A percentile compares a stretch with the other conserved stretches of the same genome.
phyloP scores from a whole-genome alignment of 805 yeast genomes.

The Soucietia sequanensis region DNA sequence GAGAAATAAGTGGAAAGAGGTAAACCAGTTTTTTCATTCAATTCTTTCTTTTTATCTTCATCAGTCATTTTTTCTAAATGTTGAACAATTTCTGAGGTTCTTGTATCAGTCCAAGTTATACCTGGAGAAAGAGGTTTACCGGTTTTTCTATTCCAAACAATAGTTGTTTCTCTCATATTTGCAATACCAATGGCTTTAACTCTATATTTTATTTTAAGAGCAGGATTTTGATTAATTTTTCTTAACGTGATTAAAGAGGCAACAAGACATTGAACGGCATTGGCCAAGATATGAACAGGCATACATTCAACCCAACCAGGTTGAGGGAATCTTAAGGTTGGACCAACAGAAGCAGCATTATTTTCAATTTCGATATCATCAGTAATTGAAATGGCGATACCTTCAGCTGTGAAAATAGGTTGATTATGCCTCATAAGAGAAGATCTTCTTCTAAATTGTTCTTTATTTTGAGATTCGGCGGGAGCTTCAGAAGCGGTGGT shows the following conservation, averaged over 20 bases:
- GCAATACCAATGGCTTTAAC: conserved; percentile 84
- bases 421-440: conserved; percentile 46
- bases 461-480: conserved; percentile 39
- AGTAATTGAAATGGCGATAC: conserved; percentile 62
- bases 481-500: conserved; percentile 64
- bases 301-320: conserved; percentile 96
- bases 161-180: conserved; percentile 93
- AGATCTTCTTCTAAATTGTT: conserved; percentile 44
- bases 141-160: conserved; percentile 81
- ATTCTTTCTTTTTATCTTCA: conserved; percentile 52
- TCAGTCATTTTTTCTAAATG: conserved; percentile 55
- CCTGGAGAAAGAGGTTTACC: conserved; percentile 85
- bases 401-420: conserved; percentile 71
- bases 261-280: conserved; percentile 77
- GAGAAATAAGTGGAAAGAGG: conserved; percentile 91
- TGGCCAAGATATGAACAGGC: conserved; percentile 77
- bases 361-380: conserved; percentile 65
- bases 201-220: conserved; percentile 52
- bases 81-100: conserved; percentile 72
- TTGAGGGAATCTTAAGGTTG: conserved; percentile 73
- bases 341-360: conserved; percentile 49
- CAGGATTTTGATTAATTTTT: conserved; percentile 52
- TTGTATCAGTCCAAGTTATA: conserved; percentile 94
- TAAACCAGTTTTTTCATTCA: conserved; percentile 72
- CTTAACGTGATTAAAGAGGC: conserved; percentile 59